These are phyloP conservation scores for Papiliotrema terrestris DNA, from an alignment of 1,284 basidiomycete genomes.

Conservation along the genomic window DNA sequence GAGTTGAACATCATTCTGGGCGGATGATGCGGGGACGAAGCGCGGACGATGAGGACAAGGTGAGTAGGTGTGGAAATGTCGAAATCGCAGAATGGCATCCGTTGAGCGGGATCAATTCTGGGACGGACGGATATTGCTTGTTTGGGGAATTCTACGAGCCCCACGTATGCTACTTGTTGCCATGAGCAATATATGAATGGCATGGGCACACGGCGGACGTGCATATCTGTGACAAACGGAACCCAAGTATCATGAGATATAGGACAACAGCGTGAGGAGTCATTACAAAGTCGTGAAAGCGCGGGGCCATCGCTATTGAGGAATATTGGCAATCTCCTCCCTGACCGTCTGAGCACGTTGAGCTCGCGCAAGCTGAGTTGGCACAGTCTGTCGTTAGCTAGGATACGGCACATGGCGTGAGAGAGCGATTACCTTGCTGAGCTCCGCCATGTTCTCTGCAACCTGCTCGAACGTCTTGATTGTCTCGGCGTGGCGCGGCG, in stretches of 20 bases:
- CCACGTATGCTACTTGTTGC: no score
- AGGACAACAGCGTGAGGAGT: neutral
- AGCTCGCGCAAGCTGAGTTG: constrained; percentile 40
- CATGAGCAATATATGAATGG: no score
- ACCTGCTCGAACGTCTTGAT: constrained; percentile 29
- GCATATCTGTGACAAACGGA: no score
- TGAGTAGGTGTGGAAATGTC: no score
- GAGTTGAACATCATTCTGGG: no score
- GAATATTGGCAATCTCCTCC: constrained; percentile 36
- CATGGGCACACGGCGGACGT: no score
- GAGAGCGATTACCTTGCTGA: constrained; percentile 28
- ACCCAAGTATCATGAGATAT: neutral
- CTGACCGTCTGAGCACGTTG: constrained; percentile 45
- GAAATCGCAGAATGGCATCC: no score
- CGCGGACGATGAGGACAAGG: no score
- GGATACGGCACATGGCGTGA: neutral
- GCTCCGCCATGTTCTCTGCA: constrained; percentile 31
- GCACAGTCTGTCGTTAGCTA: constrained; percentile 27
- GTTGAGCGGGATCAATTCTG: no score
- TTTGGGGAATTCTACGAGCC: no score
- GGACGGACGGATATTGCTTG: no score
- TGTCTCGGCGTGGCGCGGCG: constrained; percentile 36
- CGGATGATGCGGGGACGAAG: no score
- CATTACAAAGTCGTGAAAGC: neutral
- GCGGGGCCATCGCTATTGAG: constrained; percentile 4